phyloP scores from a whole-genome alignment of 2,329 filamentous ascomycete species.

The Fusarium torulosum region DNA sequence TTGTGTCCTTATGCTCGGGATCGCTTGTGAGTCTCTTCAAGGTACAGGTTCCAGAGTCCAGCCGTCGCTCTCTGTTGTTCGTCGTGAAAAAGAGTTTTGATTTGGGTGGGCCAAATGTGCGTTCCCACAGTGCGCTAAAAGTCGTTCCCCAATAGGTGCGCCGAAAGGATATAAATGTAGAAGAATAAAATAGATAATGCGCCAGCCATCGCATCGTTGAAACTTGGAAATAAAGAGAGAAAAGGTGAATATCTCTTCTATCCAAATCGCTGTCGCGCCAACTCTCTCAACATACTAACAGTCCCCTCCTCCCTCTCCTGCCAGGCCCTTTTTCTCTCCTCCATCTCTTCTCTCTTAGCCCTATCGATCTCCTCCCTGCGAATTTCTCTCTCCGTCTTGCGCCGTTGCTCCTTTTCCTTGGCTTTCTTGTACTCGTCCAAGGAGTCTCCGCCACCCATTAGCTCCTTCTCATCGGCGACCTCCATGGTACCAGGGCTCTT shows the following conservation, averaged over 20 bases:
- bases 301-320: constrained; percentile 84
- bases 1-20: neutral
- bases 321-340: constrained; percentile 78
- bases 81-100: constrained; percentile 49
- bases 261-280: constrained; percentile 86
- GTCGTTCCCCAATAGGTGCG: neutral
- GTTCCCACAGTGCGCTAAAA: constrained; percentile 47
- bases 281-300: constrained; percentile 81
- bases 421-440: constrained; percentile 76
- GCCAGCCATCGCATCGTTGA: neutral
- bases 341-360: constrained; percentile 81
- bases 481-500: constrained; percentile 69
- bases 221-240: neutral
- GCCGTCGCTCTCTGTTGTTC: constrained; percentile 18
- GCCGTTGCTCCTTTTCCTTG: constrained; percentile 74
- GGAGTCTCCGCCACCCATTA: constrained; percentile 79
- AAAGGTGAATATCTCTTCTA: constrained; percentile 45
- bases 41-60: neutral
- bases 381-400: constrained; percentile 87
- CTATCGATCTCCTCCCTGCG: constrained; percentile 83
- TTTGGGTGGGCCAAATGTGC: constrained; percentile 46
- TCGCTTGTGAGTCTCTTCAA: neutral
- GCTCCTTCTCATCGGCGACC: constrained; percentile 73
- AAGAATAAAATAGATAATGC: constrained; percentile 4
- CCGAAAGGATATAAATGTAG: neutral